A percentile compares a stretch with the other conserved stretches of the same genome.
Conservation (phyloP, 2,329 filamentous ascomycete species). For the Calonectria naviculata region DNA sequence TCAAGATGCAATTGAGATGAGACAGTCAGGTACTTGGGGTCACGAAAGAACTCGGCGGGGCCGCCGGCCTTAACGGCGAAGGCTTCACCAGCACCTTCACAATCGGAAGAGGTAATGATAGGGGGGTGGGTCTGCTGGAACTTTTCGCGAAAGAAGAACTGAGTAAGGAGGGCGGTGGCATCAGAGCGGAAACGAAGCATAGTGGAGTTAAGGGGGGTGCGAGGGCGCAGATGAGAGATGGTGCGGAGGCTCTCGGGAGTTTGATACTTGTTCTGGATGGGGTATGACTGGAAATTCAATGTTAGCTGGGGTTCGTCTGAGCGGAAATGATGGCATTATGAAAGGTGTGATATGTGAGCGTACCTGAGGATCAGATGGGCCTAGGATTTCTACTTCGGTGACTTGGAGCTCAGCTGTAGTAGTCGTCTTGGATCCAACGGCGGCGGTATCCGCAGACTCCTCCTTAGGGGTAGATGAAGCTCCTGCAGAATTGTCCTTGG, state of each 20-base stretch:
- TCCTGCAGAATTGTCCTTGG: slow-evolving; percentile 4
- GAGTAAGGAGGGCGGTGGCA: slow-evolving; percentile 76
- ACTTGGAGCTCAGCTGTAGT: slow-evolving; percentile 76
- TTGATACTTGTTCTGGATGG: slow-evolving; percentile 97
- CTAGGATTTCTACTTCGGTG: slow-evolving; percentile 74
- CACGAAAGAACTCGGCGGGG: slow-evolving; percentile 75
- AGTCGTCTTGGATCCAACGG: slow-evolving; percentile 5
- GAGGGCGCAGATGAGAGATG: slow-evolving; percentile 86
- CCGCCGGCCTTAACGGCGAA: slow-evolving; percentile 75
- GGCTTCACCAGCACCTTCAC: slow-evolving; percentile 95
- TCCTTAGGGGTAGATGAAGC: not conserved
- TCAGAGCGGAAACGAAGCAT: slow-evolving; percentile 87
- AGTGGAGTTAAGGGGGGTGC: slow-evolving; percentile 83
- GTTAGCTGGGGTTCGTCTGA: slow-evolving; percentile 16
- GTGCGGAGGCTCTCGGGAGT: slow-evolving; percentile 88
- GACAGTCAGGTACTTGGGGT: slow-evolving; percentile 94
- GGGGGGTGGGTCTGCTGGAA: slow-evolving; percentile 92
- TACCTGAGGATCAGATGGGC: slow-evolving; percentile 83
- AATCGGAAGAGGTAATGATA: slow-evolving; percentile 96
- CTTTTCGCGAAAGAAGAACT: slow-evolving; percentile 77
- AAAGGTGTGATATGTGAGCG: slow-evolving; percentile 41
- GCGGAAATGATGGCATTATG: slow-evolving; percentile 4
- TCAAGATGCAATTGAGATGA: slow-evolving; percentile 96
- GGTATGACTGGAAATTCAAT: slow-evolving; percentile 74
- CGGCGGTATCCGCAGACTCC: not conserved